Conservation (phyloP, 1,284 basidiomycete genomes). For the Puccinia horiana region DNA sequence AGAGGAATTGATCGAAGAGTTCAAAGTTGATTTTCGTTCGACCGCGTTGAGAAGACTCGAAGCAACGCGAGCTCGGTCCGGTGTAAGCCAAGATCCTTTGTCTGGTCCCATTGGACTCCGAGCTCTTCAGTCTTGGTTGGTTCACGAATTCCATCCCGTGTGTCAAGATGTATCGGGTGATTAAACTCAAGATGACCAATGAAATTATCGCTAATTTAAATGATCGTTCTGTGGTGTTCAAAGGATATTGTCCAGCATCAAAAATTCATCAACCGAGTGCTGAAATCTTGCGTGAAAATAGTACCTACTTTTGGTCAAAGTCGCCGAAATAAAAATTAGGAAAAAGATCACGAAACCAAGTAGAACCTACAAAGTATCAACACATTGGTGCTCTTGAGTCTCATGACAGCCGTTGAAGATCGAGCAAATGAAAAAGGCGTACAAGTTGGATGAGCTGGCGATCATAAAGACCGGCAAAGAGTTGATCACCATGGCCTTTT, state of each 20-base stretch:
- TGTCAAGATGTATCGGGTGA: conserved; percentile 19
- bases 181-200: conserved; percentile 14
- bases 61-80: conserved; percentile 69
- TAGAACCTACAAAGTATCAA: conserved; percentile 16
- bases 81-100: conserved; percentile 81
- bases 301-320: conserved; percentile 38
- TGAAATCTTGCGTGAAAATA: neutral
- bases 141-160: conserved; percentile 69
- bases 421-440: neutral
- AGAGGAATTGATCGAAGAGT: neutral
- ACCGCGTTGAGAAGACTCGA: conserved; percentile 29
- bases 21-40: conserved; percentile 23
- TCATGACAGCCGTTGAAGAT: neutral
- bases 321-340: conserved; percentile 29
- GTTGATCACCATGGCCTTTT: neutral
- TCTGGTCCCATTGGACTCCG: conserved; percentile 57
- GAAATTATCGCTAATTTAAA: conserved; percentile 32
- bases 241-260: neutral
- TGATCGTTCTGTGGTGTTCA: conserved; percentile 28
- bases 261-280: too few species aligned
- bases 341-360: conserved; percentile 28
- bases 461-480: conserved; percentile 11
- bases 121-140: conserved; percentile 84
- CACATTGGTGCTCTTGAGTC: neutral
- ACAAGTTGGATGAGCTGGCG: conserved; percentile 32